These are phyloP conservation scores for Physcomitrium patens DNA, from an alignment of 225 moss, liverwort and hornwort genomes.

Conservation along the genomic window DNA sequence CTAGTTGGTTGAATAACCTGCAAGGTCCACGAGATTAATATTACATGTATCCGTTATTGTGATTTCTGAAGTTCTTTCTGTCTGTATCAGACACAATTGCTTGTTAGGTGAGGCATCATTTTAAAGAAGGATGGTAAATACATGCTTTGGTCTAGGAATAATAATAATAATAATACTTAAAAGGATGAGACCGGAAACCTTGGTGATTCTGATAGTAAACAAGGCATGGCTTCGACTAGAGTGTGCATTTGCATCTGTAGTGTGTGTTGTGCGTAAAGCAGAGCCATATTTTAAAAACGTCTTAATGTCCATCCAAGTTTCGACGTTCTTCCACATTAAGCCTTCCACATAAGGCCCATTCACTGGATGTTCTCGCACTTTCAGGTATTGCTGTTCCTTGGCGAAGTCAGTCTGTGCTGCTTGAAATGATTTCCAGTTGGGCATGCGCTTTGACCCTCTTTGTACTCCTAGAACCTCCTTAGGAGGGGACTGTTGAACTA, in stretches of 20 bases:
- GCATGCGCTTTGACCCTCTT: background rate
- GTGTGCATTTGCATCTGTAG: conserved; percentile 59
- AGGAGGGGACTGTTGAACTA: background rate
- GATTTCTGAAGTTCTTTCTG: background rate
- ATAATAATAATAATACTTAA: no score
- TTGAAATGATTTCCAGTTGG: conserved; percentile 11
- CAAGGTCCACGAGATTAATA: conserved; percentile 70
- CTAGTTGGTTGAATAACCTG: conserved; percentile 36
- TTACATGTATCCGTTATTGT: conserved; percentile 38
- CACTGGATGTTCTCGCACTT: conserved; percentile 62
- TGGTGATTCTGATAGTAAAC: conserved; percentile 56
- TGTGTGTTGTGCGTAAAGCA: conserved; percentile 51
- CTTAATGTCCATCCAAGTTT: conserved; percentile 62
- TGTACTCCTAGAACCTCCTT: conserved; percentile 3
- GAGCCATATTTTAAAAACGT: conserved; percentile 51
- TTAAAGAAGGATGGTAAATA: background rate
- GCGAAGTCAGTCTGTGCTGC: background rate
- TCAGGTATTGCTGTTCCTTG: conserved; percentile 31
- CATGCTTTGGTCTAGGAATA: no score
- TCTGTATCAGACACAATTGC: conserved; percentile 9
- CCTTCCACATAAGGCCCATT: conserved; percentile 67
- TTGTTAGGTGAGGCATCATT: background rate
- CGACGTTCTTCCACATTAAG: conserved; percentile 61
- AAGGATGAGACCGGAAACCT: conserved; percentile 25
- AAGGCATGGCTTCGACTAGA: conserved; percentile 67